Evolutionary conservation across 257 asterid genomes (phyloP), one percentile per base, ranked within the genome.

Genomic region (Sherardia arvensis): DNA sequence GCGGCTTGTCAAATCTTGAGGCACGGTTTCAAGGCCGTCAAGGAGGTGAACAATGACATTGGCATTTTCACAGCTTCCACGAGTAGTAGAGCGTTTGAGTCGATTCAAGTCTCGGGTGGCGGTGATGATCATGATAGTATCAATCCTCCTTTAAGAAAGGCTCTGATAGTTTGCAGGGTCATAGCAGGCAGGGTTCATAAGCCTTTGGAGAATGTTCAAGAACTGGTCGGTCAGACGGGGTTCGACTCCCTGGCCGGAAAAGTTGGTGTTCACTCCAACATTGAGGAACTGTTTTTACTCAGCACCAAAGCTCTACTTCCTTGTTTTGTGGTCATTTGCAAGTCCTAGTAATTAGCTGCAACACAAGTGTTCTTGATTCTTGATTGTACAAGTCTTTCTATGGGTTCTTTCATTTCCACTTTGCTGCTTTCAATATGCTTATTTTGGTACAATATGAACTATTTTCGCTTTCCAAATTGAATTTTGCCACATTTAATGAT

Each of bases 171-270:
- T 7, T 92, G 99, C 72, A 89, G 99, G 71, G 97, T 92, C 0
- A 81, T 92, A 63, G 99, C 97, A 0, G 99, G 99, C 14, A 87
- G 99, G 64, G 97, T 87, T 27, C 99, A 92, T 62, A 80, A 78
- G 69, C 96, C 99, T 1, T 3, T 92, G 79, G 96, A 92, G 55
- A 85, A 84, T 73, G 69, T 77, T 29, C 78, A 85, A 57, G 96
- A 89, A 53, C 62, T 92, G 63, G 84, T 43, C 2, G 94, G 91
- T 0, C 94, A 85, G 40, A 65, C 88, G 1, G 99, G 97, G 2
- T 92, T 92, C 61, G 99, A 92, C 72, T 92, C 97, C 25, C 68
- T 92, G 77, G 96, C 96, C 9, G 96, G 97, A 22, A 92, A 84
- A 81, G 82, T 92, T 0, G 97, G 99, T 0, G 38, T 73, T 0